Evolutionary conservation across 2,329 filamentous ascomycete genomes (phyloP).

Genomic region (Trichoderma lentiforme): DNA sequence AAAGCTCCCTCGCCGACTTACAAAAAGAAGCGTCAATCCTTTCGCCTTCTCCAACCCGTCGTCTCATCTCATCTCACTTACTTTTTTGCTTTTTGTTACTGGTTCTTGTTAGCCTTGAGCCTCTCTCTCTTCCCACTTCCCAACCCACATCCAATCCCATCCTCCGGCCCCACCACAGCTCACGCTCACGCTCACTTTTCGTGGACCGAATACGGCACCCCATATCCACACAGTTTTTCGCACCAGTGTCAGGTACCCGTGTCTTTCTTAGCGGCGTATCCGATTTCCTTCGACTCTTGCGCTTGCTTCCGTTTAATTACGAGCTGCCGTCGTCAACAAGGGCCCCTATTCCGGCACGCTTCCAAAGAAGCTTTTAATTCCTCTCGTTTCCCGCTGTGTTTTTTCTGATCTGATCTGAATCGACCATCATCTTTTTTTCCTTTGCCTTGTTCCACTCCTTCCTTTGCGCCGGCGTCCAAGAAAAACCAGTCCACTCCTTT

Average conservation of each 20-base stretch:
- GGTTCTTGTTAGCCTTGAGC: not conserved
- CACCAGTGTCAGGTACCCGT: conserved; percentile 26
- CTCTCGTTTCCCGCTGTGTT: not conserved
- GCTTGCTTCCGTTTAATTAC: conserved; percentile 13
- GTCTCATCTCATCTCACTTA: not conserved
- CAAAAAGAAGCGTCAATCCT: not conserved
- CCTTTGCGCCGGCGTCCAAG: conserved; percentile 10
- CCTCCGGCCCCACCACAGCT: not conserved
- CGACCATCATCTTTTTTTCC: not conserved
- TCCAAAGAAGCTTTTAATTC: conserved; percentile 8
- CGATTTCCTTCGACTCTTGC: conserved; percentile 6
- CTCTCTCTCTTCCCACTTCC: not conserved
- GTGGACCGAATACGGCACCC: conserved; percentile 20
- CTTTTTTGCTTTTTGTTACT: not conserved
- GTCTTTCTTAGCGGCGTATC: conserved; percentile 17
- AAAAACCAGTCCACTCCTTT: conserved; percentile 12
- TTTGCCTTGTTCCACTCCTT: conserved; percentile 6
- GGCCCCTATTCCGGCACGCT: conserved; percentile 10
- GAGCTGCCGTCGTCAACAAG: conserved; percentile 12
- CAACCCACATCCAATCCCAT: not conserved
- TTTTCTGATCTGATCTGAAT: not conserved
- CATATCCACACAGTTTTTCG: conserved; percentile 16
- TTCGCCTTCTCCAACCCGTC: not conserved
- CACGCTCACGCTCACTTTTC: conserved; percentile 5
- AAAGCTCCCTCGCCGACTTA: not conserved